phyloP scores from a whole-genome alignment of 495 filamentous ascomycete species.

The Aspergillus ostianus region DNA sequence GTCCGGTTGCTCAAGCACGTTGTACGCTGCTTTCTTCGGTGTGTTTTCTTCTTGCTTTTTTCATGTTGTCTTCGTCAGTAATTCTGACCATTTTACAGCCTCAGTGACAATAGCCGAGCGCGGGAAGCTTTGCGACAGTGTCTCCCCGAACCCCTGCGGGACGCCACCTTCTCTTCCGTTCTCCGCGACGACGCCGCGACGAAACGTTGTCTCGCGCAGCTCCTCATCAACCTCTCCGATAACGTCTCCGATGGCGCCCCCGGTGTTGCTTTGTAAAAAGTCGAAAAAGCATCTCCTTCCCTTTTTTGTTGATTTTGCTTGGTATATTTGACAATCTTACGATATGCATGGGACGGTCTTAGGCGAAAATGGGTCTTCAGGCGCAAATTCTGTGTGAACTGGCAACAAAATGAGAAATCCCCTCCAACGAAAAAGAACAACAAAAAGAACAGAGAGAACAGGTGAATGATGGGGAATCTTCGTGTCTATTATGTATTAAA shows the following conservation, averaged over 20 bases:
- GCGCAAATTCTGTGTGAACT: slow-evolving; percentile 40
- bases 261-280: slow-evolving; percentile 49
- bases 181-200: slow-evolving; percentile 96
- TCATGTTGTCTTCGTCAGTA: slow-evolving; percentile 1
- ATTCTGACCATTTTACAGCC: slow-evolving; percentile 46
- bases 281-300: slow-evolving; percentile 25
- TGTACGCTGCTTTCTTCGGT: slow-evolving; percentile 95
- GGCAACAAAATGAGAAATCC: slow-evolving; percentile 17
- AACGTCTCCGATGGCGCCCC: slow-evolving; percentile 69
- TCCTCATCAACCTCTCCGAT: slow-evolving; percentile 95
- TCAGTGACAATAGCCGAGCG: slow-evolving; percentile 94
- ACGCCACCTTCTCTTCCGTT: slow-evolving; percentile 95
- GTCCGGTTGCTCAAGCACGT: slow-evolving; percentile 96
- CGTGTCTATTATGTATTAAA: slow-evolving; percentile 33
- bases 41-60: slow-evolving; percentile 23
- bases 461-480: slow-evolving; percentile 8
- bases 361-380: slow-evolving; percentile 48
- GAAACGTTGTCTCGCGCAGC: slow-evolving; percentile 94
- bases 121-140: slow-evolving; percentile 95
- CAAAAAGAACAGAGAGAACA: slow-evolving; percentile 8
- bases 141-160: slow-evolving; percentile 91
- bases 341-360: slow-evolving; percentile 52
- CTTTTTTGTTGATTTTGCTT: slow-evolving; percentile 37
- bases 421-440: slow-evolving; percentile 13
- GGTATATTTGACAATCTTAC: slow-evolving; percentile 41